Evolutionary conservation across 129 eudicot genomes (phyloP), one percentile per base, ranked within the genome.

Genomic region (Artemisia tridentata): DNA sequence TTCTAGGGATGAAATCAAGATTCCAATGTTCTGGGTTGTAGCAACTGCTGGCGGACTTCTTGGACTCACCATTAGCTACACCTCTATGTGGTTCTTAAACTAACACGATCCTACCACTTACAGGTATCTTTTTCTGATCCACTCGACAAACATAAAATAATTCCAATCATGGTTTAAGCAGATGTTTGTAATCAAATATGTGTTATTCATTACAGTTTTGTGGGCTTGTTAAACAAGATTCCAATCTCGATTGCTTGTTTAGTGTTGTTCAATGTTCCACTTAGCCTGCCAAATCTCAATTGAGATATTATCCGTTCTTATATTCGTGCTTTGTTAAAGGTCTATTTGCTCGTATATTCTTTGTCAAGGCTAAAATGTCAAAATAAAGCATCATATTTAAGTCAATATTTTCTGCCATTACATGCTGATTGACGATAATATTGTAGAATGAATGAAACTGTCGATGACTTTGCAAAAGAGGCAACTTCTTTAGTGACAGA

Each of bases 61-160:
- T 72, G 93, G 90, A 64, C 88, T 89, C 52, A 84, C 93, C 43
- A 89, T 89, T 63, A 89, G 96, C 81, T 86, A 86, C 80, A 84
- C 90, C 10, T 89, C 96, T 18, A 86, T 89, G 90, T 89, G 96
- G 96, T 89, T 89, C 54, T 67, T 89, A 49, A 80, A 85, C 77
- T 90, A 86, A 76, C 86, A 88, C 2, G 81, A 93, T 21, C 92
- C 90, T 5, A 89, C 96, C 47, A 89, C 96, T 76, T 89, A 89
- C 86, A 86, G 96, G 96, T 86, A 78, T 68, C 19, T n/a, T 29
- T 65, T 50, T 38, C 43, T 21, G 57, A 43, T 56, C 27, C 60
- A 63, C 65, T 34, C n/a, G 13, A 75, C 17, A 75, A 68, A 31
- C 62, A 11, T 13, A 57, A 67, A 75, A 16, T 41, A 18, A 56